A percentile compares a stretch with the other conserved stretches of the same genome.
Conservation (phyloP, 345 rosid genomes). For the Acer yangbiense region DNA sequence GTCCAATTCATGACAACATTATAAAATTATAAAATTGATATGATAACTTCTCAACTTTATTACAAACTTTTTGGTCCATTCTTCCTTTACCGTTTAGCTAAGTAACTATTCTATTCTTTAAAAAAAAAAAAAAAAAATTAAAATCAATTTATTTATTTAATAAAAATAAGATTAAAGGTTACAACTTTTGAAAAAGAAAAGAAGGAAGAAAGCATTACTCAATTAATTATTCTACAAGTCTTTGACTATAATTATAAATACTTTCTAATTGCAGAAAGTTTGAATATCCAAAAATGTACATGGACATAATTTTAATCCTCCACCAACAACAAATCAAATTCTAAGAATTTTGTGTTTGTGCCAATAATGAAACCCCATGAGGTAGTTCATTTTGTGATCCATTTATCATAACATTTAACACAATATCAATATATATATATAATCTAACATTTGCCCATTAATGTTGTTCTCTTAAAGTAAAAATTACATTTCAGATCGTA, state of each 20-base stretch:
- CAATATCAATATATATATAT: not conserved
- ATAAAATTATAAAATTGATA: not conserved
- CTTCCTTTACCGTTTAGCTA: constrained; percentile 24
- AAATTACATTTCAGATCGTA: no score
- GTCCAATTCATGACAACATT: not conserved
- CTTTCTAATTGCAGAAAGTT: constrained; percentile 24
- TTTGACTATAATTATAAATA: constrained; percentile 12
- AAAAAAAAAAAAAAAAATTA: not conserved
- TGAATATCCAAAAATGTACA: constrained; percentile 14
- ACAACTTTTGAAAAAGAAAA: constrained; percentile 14
- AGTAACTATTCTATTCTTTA: constrained; percentile 8
- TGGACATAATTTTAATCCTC: constrained; percentile 15
- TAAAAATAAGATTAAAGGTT: not conserved
- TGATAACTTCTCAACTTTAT: not conserved
- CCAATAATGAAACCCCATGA: constrained; percentile 6
- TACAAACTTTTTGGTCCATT: not conserved
- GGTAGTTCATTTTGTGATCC: constrained; percentile 20
- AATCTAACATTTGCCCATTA: no score
- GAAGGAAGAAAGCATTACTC: not conserved
- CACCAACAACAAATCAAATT: constrained; percentile 19
- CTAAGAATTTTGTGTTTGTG: not conserved
- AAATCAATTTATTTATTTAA: not conserved
- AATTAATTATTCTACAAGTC: not conserved
- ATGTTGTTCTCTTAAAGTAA: no score
- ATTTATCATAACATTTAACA: constrained; percentile 1